Evolutionary conservation across 2,329 filamentous ascomycete genomes (phyloP).

Genomic region (Apiospora pterosperma): DNA sequence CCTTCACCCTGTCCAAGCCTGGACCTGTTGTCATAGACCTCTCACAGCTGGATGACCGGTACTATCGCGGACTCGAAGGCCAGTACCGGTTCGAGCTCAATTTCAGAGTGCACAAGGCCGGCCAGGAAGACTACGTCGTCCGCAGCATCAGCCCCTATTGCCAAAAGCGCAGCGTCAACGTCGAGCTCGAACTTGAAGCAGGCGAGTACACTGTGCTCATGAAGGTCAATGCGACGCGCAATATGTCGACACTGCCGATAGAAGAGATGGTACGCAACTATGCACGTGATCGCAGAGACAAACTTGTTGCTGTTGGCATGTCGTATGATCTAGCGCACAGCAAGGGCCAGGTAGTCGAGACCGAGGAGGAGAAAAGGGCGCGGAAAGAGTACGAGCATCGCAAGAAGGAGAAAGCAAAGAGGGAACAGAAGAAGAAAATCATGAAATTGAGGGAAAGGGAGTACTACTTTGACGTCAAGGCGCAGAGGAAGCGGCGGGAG

Average conservation of each 20-base stretch:
- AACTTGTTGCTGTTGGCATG: slow-evolving; percentile 67
- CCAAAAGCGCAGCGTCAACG: slow-evolving; percentile 72
- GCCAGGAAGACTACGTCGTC: slow-evolving; percentile 50
- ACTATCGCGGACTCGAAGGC: slow-evolving; percentile 54
- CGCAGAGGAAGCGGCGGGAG: slow-evolving; percentile 36
- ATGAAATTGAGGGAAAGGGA: slow-evolving; percentile 30
- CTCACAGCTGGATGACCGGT: slow-evolving; percentile 55
- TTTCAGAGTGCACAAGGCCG: slow-evolving; percentile 51
- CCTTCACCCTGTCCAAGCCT: slow-evolving; percentile 44
- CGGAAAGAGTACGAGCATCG: slow-evolving; percentile 42
- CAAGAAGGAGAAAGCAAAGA: slow-evolving; percentile 37
- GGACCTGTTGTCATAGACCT: slow-evolving; percentile 54
- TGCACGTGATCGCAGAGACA: slow-evolving; percentile 63
- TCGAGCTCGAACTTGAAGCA: slow-evolving; percentile 70
- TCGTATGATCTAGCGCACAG: slow-evolving; percentile 69
- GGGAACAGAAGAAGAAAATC: slow-evolving; percentile 31
- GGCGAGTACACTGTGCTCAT: slow-evolving; percentile 74
- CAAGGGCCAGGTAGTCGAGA: slow-evolving; percentile 54
- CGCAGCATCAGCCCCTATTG: slow-evolving; percentile 50
- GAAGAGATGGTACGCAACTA: slow-evolving; percentile 66
- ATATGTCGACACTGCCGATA: slow-evolving; percentile 45
- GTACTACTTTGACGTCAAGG: slow-evolving; percentile 32
- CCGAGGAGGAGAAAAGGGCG: slow-evolving; percentile 43
- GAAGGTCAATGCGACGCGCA: slow-evolving; percentile 67
- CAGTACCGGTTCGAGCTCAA: slow-evolving; percentile 53